Evolutionary conservation across 805 yeast genomes (phyloP), one percentile per base, ranked within the genome.

Genomic region (Myxozyma nipponensis): DNA sequence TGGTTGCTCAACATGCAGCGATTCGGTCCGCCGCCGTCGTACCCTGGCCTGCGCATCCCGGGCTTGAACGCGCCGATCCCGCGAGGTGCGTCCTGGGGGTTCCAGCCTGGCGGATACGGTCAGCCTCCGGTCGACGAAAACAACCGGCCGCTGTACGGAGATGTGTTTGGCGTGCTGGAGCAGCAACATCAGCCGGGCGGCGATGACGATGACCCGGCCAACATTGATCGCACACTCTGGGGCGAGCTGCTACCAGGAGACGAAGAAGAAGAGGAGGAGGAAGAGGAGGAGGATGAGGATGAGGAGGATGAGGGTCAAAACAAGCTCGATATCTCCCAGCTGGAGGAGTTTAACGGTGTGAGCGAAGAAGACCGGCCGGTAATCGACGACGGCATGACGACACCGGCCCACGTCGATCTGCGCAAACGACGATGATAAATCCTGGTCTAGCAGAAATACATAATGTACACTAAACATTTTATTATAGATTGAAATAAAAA

Each of bases 11-110:
- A 77, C 34, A 83, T 90, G 86, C 75, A 75, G 46, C 72, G 77
- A 48, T 61, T 77, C 13, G 97, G 97, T 0, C 80, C 84, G 24
- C 96, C 98, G 0, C 96, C 96, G 0, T 75, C 88, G 18, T 90
- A 87, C 67, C 82, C 82, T 2, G 74, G 77, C 35, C 69, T 87
- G 64, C 69, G 73, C 30, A 76, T 86, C 5, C 87, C 79, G 2
- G 82, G 76, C 2, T 63, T 68, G 17, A 76, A 76, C 54, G 72
- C 76, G 1, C 69, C 71, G 1, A 66, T 71, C 44, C 72, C 72
- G 1, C 45, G 60, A 1, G 70, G 69, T 6, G 69, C 71, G 5
- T 68, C 68, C 41, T 69, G 72, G 72, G 72, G 72, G 2, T 68
- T 62, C 46, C 69, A 66, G 34, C 71, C 70, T 4, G 72, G 73